phyloP scores from a whole-genome alignment of 352 stramenopile species.

The Phytophthora pluvialis region DNA sequence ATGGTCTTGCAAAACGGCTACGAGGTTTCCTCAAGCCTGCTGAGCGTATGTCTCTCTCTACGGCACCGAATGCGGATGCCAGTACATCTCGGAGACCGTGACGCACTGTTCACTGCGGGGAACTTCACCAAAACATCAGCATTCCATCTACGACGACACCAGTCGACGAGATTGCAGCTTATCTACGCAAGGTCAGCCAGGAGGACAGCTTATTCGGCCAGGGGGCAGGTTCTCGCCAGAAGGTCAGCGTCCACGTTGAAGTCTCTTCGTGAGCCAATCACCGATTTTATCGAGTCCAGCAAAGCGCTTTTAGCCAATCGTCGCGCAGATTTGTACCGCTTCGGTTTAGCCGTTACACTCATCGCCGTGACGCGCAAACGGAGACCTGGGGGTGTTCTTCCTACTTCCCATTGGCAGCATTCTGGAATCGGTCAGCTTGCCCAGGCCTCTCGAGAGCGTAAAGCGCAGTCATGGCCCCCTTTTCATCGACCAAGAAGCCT shows the following conservation, averaged over 20 bases:
- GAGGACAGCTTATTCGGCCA: too few relatives aligned
- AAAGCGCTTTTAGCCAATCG: conserved; percentile 10
- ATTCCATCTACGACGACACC: too few relatives aligned
- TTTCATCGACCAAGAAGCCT: conserved; percentile 9
- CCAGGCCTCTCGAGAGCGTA: not conserved
- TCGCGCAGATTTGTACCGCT: not conserved
- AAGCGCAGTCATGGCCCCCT: conserved; percentile 6
- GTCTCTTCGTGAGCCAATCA: conserved; percentile 1
- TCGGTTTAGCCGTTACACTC: conserved; percentile 7
- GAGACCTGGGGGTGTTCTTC: conserved; percentile 4
- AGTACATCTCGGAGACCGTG: too few relatives aligned
- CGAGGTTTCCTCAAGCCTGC: too few relatives aligned
- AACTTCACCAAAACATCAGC: too few relatives aligned
- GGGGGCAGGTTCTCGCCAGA: too few relatives aligned
- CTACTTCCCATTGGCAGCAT: not conserved
- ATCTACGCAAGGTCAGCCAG: too few relatives aligned
- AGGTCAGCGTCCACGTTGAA: not conserved
- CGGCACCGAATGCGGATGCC: too few relatives aligned
- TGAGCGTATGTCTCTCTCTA: too few relatives aligned
- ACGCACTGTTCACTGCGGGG: too few relatives aligned
- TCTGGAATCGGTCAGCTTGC: not conserved
- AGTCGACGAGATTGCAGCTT: too few relatives aligned
- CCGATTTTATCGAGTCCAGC: not conserved
- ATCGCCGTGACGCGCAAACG: conserved; percentile 8
- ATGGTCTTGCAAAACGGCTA: too few relatives aligned